Percentiles rank a stretch among this genome's conserved stretches.
Conservation (phyloP, 768 basidiomycete genomes). For the Rhizopogon vulgaris region DNA sequence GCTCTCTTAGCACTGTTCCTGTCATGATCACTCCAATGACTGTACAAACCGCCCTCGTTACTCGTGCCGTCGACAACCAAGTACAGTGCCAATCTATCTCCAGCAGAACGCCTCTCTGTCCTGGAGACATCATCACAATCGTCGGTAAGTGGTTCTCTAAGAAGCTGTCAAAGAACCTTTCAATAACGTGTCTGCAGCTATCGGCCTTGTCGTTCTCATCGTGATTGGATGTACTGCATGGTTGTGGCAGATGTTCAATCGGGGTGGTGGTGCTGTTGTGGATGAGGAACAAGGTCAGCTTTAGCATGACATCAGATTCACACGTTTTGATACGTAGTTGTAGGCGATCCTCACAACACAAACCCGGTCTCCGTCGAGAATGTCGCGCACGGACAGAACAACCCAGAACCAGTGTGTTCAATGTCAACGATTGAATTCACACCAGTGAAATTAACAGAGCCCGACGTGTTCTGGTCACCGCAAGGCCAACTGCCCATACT, state of each 20-base stretch:
- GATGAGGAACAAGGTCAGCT: background rate
- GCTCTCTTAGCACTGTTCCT: background rate
- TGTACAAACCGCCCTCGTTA: background rate
- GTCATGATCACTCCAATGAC: background rate
- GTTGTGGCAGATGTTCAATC: background rate
- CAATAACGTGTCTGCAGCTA: background rate
- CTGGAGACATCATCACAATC: slow-evolving; percentile 19
- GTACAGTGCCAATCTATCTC: slow-evolving; percentile 10
- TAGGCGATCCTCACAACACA: slow-evolving; percentile 4
- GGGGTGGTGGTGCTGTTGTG: too few species aligned
- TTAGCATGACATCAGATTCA: background rate
- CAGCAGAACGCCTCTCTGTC: slow-evolving; percentile 9
- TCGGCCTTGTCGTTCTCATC: background rate
- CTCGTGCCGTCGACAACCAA: background rate
- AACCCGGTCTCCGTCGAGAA: slow-evolving; percentile 1
- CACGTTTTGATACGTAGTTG: background rate
- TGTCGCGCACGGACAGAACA: slow-evolving; percentile 1
- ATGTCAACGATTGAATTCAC: too few species aligned
- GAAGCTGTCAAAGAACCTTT: background rate
- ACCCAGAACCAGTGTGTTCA: slow-evolving; percentile 1
- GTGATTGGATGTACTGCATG: background rate
- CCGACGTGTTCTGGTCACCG: slow-evolving; percentile 5
- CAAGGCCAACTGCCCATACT: slow-evolving; percentile 2
- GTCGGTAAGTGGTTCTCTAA: slow-evolving; percentile 10
- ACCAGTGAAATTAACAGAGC: slow-evolving; percentile 1